These are phyloP conservation scores for Terfezia boudieri DNA, from an alignment of 495 filamentous ascomycete species.

Conservation along the genomic window DNA sequence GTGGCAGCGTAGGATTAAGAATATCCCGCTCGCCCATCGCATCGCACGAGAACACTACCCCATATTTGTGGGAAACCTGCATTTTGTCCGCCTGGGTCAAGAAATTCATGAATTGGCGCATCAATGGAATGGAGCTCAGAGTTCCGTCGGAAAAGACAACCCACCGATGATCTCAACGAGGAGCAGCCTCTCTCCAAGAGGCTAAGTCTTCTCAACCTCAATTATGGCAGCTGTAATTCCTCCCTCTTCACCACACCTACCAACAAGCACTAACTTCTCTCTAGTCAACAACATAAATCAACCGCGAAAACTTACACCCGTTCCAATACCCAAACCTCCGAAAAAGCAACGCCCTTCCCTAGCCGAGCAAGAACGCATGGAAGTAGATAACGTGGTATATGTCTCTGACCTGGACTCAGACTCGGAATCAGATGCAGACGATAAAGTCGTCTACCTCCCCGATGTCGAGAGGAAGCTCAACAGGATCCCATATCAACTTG, in stretches of 20 bases:
- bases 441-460: slow-evolving; percentile 49
- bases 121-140: slow-evolving; percentile 15
- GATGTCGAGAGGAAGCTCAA: slow-evolving; percentile 62
- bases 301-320: slow-evolving; percentile 7
- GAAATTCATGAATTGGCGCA: neutral
- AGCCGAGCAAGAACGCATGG: slow-evolving; percentile 42
- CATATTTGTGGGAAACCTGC: no score
- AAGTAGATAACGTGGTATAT: slow-evolving; percentile 77
- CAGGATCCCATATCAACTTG: slow-evolving; percentile 34
- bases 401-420: slow-evolving; percentile 80
- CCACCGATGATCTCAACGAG: slow-evolving; percentile 9
- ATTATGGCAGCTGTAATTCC: slow-evolving; percentile 26
- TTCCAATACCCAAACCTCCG: slow-evolving; percentile 1
- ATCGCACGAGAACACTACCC: no score
- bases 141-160: slow-evolving; percentile 10
- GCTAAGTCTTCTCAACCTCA: slow-evolving; percentile 58
- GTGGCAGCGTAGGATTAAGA: no score
- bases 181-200: slow-evolving; percentile 46
- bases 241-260: neutral
- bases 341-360: slow-evolving; percentile 3
- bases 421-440: slow-evolving; percentile 35
- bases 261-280: neutral
- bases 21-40: no score
- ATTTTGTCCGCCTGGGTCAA: no score
- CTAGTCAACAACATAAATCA: neutral